Conservation (phyloP, 1,284 basidiomycete species). For the Kwoniella shivajii region DNA sequence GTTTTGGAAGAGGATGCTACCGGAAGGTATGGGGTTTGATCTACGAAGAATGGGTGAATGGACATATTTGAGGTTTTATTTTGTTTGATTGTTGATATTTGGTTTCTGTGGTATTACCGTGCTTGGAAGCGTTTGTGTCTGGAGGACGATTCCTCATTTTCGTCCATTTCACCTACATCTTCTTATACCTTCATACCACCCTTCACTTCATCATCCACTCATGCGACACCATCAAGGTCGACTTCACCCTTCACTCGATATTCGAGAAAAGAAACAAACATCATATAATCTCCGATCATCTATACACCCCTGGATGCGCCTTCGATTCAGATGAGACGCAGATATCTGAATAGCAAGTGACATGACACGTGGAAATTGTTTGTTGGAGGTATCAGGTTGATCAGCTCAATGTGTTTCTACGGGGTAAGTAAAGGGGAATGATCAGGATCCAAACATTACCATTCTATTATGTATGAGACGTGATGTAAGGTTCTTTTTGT, state of each 20-base stretch:
- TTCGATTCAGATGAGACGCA: neutral
- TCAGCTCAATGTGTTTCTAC: too few species aligned
- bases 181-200: constrained; percentile 9
- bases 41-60: constrained; percentile 30
- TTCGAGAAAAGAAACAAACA: constrained; percentile 1
- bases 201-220: constrained; percentile 13
- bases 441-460: too few species aligned
- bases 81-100: neutral
- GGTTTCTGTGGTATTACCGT: neutral
- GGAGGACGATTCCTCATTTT: neutral
- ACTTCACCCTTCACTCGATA: constrained; percentile 11
- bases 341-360: constrained; percentile 5
- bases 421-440: neutral
- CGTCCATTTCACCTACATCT: neutral
- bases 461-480: too few species aligned
- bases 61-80: neutral
- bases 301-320: too few species aligned
- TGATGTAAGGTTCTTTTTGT: too few species aligned
- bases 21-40: constrained; percentile 25
- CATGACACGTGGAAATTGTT: constrained; percentile 6
- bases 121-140: neutral
- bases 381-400: too few species aligned
- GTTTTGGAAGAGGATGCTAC: constrained; percentile 9
- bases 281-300: neutral
- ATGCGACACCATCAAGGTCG: neutral